phyloP scores from a whole-genome alignment of 208 protist genomes.

The Trypanosoma vivax region DNA sequence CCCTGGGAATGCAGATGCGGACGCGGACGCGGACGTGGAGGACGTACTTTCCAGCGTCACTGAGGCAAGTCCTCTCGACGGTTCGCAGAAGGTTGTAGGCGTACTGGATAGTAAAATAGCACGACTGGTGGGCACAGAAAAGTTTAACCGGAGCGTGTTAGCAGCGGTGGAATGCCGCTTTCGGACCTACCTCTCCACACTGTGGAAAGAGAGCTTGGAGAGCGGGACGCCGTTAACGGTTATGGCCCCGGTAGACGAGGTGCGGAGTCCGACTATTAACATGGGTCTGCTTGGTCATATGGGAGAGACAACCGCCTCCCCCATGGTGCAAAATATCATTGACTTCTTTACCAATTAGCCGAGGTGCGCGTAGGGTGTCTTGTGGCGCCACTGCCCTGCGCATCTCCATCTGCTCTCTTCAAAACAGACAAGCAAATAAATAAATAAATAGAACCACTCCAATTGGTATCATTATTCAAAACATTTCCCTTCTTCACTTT shows the following conservation, averaged over 20 bases:
- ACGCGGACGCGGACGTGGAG: neutral
- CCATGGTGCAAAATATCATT: constrained; percentile 15
- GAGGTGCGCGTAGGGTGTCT: neutral
- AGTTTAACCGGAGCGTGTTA: constrained; percentile 8
- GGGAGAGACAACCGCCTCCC: neutral
- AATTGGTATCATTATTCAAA: too few species aligned
- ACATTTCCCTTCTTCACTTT: too few species aligned
- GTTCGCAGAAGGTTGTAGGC: too few species aligned
- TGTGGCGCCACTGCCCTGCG: neutral
- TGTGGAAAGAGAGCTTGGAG: neutral
- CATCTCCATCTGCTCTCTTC: neutral
- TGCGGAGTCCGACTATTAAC: too few species aligned
- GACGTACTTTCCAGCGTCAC: neutral
- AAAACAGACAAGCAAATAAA: neutral
- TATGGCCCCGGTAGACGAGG: too few species aligned
- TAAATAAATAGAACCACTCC: too few species aligned
- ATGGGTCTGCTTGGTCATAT: too few species aligned
- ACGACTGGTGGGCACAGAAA: neutral
- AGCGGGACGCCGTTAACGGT: neutral
- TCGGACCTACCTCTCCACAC: neutral
- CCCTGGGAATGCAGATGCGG: neutral
- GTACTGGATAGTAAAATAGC: neutral
- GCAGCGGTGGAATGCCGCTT: constrained; percentile 6
- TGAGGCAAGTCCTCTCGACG: neutral
- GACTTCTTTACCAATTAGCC: constrained; percentile 12